Evolutionary conservation across 345 rosid species (phyloP).

Genomic region (Ailanthus altissimus): DNA sequence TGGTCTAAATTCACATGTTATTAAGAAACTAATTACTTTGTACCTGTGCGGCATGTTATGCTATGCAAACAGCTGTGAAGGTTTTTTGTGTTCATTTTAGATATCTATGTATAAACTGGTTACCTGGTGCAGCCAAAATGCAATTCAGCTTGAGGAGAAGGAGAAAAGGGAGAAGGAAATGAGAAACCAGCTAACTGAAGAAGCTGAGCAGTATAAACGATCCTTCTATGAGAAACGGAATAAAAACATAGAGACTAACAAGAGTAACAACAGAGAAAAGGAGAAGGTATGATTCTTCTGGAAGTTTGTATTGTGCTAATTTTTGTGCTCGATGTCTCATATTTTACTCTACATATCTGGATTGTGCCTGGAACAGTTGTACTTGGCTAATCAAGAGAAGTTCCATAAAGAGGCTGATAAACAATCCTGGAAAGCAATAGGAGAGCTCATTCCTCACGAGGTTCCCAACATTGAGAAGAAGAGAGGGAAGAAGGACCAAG

Average conservation of each 20-base stretch:
- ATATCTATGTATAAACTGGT: not conserved
- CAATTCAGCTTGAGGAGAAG: slow-evolving; percentile 66
- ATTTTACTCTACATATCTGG: not conserved
- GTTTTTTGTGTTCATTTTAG: not conserved
- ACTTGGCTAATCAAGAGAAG: slow-evolving; percentile 65
- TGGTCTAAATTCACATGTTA: not conserved
- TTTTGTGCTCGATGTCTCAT: not conserved
- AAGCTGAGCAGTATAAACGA: slow-evolving; percentile 60
- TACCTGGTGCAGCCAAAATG: slow-evolving; percentile 52
- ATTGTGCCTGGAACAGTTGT: slow-evolving; percentile 44
- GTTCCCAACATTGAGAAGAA: slow-evolving; percentile 69
- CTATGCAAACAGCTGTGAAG: not conserved
- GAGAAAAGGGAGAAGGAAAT: slow-evolving; percentile 69
- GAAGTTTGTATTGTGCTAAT: not conserved
- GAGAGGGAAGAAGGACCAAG: slow-evolving; percentile 54
- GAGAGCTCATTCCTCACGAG: slow-evolving; percentile 64
- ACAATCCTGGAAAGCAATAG: slow-evolving; percentile 70
- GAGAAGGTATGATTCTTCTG: slow-evolving; percentile 50
- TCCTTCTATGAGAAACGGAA: slow-evolving; percentile 67
- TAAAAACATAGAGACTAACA: slow-evolving; percentile 57
- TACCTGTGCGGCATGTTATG: not conserved
- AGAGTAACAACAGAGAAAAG: slow-evolving; percentile 60
- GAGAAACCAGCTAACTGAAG: slow-evolving; percentile 60
- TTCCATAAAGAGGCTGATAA: slow-evolving; percentile 64
- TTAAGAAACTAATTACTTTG: not conserved